Conservation (phyloP, 2,329 filamentous ascomycete genomes). For the Pseudogymnoascus sp. region DNA sequence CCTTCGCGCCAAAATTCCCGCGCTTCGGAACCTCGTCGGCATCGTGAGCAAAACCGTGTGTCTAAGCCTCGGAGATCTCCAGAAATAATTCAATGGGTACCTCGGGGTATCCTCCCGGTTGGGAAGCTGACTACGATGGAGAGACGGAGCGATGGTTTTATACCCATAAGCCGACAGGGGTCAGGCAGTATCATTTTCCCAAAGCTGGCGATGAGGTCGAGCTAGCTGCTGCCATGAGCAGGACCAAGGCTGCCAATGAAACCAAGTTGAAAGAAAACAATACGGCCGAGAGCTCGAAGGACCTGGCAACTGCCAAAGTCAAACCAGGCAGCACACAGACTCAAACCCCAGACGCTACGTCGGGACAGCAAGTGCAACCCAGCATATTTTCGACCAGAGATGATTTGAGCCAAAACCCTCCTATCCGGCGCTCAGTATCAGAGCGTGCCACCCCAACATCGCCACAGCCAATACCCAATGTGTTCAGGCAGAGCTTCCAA, state of each 20-base stretch:
- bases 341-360: not conserved
- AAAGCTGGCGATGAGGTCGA: constrained; percentile 13
- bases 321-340: not conserved
- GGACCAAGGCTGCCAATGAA: not conserved
- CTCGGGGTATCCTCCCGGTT: constrained; percentile 10
- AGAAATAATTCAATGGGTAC: not conserved
- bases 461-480: not conserved
- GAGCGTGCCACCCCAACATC: not conserved
- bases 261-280: not conserved
- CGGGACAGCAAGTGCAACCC: not conserved
- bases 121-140: constrained; percentile 14
- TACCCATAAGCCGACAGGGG: constrained; percentile 12
- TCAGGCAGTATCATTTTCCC: constrained; percentile 13
- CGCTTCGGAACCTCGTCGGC: not conserved
- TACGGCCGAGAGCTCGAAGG: not conserved
- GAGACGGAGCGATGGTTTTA: constrained; percentile 12
- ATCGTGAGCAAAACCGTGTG: not conserved
- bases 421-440: not conserved
- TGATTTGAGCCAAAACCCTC: not conserved
- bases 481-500: not conserved
- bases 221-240: not conserved
- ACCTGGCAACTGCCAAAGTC: too few relatives aligned
- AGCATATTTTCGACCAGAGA: not conserved
- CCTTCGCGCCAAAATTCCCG: not conserved
- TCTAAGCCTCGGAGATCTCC: not conserved